phyloP scores from a whole-genome alignment of 2,329 filamentous ascomycete species.

The Aspergillus piperis region DNA sequence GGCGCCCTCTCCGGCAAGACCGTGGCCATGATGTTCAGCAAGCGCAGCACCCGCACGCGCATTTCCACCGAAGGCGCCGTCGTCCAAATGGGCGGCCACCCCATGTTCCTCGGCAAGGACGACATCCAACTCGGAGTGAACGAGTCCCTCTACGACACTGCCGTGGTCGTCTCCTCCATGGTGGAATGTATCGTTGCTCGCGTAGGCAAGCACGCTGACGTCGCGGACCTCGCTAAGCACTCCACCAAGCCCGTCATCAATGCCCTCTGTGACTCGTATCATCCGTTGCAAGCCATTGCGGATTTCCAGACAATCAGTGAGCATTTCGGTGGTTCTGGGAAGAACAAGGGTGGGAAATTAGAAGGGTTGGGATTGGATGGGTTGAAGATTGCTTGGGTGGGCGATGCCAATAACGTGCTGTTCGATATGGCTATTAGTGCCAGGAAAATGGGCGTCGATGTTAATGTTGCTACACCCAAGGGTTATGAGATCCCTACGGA shows the following conservation, averaged over 20 bases:
- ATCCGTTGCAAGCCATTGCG: conserved; percentile 91
- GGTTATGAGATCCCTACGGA: conserved; percentile 77
- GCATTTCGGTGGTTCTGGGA: conserved; percentile 53
- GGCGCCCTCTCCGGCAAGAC: conserved; percentile 72
- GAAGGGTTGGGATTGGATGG: conserved; percentile 70
- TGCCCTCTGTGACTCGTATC: conserved; percentile 84
- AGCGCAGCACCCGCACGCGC: conserved; percentile 88
- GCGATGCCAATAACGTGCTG: conserved; percentile 95
- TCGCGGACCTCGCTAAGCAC: conserved; percentile 68
- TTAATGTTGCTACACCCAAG: conserved; percentile 81
- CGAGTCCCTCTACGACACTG: conserved; percentile 91
- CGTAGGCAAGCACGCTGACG: conserved; percentile 74
- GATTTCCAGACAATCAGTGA: conserved; percentile 92
- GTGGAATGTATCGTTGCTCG: conserved; percentile 79
- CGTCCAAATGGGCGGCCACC: conserved; percentile 82
- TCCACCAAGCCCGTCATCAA: conserved; percentile 83
- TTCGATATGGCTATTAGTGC: conserved; percentile 90
- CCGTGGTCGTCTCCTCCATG: conserved; percentile 92
- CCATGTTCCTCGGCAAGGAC: conserved; percentile 94
- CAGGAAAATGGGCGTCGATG: conserved; percentile 80
- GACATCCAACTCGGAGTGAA: conserved; percentile 96
- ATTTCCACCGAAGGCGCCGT: conserved; percentile 92
- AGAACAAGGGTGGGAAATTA: conserved; percentile 26
- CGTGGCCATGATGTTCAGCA: conserved; percentile 95
- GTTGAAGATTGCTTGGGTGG: conserved; percentile 92